phyloP scores from a whole-genome alignment of 176 grass and related monocot genomes.

The Ensete ventricosum region DNA sequence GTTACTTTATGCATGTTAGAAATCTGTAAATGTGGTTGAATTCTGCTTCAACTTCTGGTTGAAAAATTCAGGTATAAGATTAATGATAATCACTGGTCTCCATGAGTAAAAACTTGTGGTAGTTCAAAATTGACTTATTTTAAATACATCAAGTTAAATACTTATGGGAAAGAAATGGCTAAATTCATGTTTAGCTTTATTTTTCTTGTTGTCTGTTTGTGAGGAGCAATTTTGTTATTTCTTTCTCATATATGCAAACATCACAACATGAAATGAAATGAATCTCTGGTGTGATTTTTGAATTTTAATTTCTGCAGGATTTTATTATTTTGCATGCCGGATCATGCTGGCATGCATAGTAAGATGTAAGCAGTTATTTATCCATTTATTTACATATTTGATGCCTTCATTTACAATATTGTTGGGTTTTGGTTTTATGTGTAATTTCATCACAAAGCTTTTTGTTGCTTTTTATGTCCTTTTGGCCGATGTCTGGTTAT shows the following conservation, averaged over 20 bases:
- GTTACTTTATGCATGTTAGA: no score
- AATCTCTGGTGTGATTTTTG: conserved; percentile 67
- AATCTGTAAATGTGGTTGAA: no score
- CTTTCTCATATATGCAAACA: conserved; percentile 18
- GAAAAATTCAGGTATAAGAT: no score
- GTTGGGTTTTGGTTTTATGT: neutral
- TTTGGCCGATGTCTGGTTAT: no score
- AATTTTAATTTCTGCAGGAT: conserved; percentile 99
- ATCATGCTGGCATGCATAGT: conserved; percentile 71
- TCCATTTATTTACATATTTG: neutral
- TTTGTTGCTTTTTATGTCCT: neutral
- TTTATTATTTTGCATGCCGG: conserved; percentile 66
- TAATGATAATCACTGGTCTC: no score
- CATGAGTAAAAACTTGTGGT: no score
- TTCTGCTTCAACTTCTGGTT: no score
- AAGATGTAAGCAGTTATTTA: conserved; percentile 41
- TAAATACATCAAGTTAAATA: no score
- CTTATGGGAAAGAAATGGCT: no score
- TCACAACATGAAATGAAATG: conserved; percentile 30
- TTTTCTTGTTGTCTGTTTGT: neutral
- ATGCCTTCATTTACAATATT: neutral
- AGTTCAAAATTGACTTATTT: no score
- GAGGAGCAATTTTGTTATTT: neutral
- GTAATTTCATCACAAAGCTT: conserved; percentile 8
- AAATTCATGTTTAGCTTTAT: neutral